Percentiles rank a stretch among this genome's conserved stretches.
These are phyloP conservation scores for Epichloe sylvatica DNA, from an alignment of 2,329 filamentous ascomycete species.

Conservation along the genomic window DNA sequence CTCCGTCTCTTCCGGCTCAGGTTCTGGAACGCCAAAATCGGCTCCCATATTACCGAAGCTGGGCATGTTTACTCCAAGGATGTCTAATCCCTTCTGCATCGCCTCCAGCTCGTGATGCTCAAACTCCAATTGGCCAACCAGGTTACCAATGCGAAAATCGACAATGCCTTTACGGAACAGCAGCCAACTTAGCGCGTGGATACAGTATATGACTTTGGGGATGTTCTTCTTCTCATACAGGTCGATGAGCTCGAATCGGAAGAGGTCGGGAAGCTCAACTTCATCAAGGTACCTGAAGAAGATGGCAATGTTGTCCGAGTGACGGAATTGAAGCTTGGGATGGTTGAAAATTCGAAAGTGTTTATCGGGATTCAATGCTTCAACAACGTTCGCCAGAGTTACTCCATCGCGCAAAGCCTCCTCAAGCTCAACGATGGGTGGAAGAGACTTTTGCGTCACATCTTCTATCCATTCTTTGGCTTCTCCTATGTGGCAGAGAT, in stretches of 20 bases:
- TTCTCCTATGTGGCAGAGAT: constrained; percentile 96
- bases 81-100: constrained; percentile 93
- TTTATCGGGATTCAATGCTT: constrained; percentile 67
- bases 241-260: constrained; percentile 93
- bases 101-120: constrained; percentile 95
- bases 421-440: constrained; percentile 85
- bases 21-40: constrained; percentile 71
- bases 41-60: constrained; percentile 96
- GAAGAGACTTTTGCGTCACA: constrained; percentile 70
- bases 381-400: constrained; percentile 85
- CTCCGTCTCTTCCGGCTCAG: constrained; percentile 73
- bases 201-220: constrained; percentile 97
- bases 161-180: constrained; percentile 89
- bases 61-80: constrained; percentile 87
- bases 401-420: constrained; percentile 87
- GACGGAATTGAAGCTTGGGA: constrained; percentile 75
- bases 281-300: constrained; percentile 93
- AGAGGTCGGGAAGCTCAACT: constrained; percentile 83
- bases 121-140: constrained; percentile 92
- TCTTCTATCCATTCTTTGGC: constrained; percentile 98
- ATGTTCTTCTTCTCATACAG: constrained; percentile 99
- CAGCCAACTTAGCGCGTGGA: constrained; percentile 95
- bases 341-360: constrained; percentile 73
- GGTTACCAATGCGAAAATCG: constrained; percentile 88
- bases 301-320: constrained; percentile 94